These are phyloP conservation scores for Boletus reticuloceps DNA, from an alignment of 768 basidiomycete species.

Conservation along the genomic window DNA sequence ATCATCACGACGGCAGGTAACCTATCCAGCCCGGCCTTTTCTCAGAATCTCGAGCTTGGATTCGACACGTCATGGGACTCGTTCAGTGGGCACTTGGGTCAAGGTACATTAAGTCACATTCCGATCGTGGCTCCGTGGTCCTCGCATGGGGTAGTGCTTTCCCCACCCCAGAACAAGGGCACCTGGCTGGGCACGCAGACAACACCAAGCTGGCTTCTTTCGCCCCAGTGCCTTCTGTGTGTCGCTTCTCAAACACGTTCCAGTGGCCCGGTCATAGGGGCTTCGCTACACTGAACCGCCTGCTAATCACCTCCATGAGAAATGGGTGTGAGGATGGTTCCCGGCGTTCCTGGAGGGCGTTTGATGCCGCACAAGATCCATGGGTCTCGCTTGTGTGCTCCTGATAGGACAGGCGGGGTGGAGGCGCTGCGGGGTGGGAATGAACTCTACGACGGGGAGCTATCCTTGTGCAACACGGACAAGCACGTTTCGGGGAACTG, in stretches of 20 bases:
- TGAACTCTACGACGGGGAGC: slow-evolving; percentile 6
- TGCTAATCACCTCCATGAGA: slow-evolving; percentile 18
- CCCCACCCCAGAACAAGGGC: slow-evolving; percentile 19
- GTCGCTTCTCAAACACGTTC: neutral
- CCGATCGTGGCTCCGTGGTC: neutral
- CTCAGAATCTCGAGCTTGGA: neutral
- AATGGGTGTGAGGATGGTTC: slow-evolving; percentile 20
- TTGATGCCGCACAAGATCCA: slow-evolving; percentile 36
- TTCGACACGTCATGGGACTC: slow-evolving; percentile 1
- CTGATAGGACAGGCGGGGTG: slow-evolving; percentile 13
- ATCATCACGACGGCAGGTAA: neutral
- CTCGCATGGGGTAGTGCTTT: neutral
- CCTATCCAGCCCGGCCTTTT: neutral
- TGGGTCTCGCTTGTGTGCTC: slow-evolving; percentile 27
- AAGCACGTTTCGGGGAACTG: neutral
- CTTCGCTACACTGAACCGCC: neutral
- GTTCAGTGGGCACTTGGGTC: neutral
- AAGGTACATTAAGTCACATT: neutral
- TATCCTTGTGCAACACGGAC: slow-evolving; percentile 6
- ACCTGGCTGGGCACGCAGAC: slow-evolving; percentile 9
- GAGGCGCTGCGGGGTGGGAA: slow-evolving; percentile 26
- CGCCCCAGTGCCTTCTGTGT: neutral
- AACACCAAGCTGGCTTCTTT: slow-evolving; percentile 36
- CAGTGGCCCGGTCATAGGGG: neutral
- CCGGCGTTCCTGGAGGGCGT: slow-evolving; percentile 1